Evolutionary conservation across 148 eudicot species (phyloP).

Genomic region (Diospyros lotus): DNA sequence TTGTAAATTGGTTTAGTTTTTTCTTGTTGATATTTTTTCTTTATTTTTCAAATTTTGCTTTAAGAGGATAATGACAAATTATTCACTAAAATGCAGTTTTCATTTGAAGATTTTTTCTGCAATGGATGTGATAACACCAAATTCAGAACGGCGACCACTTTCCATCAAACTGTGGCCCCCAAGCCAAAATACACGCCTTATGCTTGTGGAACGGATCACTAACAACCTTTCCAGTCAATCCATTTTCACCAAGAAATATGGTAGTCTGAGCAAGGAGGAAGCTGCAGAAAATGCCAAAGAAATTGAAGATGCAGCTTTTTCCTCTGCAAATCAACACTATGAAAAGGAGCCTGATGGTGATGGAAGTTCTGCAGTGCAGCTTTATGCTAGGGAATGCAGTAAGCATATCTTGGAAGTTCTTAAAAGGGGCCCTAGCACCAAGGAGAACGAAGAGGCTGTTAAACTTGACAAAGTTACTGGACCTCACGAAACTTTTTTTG

Average conservation of each 20-base stretch:
- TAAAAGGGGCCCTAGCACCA: constrained; percentile 28
- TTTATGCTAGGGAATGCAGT: constrained; percentile 67
- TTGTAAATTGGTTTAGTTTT: not conserved
- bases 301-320: constrained; percentile 51
- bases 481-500: constrained; percentile 33
- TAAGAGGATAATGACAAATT: not conserved
- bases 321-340: constrained; percentile 40
- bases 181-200: constrained; percentile 46
- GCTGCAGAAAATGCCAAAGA: constrained; percentile 45
- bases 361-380: constrained; percentile 66
- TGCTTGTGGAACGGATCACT: constrained; percentile 52
- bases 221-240: constrained; percentile 50
- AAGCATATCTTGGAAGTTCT: constrained; percentile 48
- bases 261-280: constrained; percentile 37
- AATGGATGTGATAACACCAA: constrained; percentile 32
- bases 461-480: constrained; percentile 24
- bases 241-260: constrained; percentile 55
- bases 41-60: not conserved
- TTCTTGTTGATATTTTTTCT: too few species aligned
- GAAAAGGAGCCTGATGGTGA: constrained; percentile 67
- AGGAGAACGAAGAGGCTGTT: constrained; percentile 18
- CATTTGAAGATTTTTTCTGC: not conserved
- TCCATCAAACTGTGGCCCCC: constrained; percentile 71
- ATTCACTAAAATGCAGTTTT: not conserved
- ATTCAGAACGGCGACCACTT: constrained; percentile 26